A percentile compares a stretch with the other conserved stretches of the same genome.
Conservation (phyloP, 2,329 filamentous ascomycete genomes). For the Penicillium sp. region DNA sequence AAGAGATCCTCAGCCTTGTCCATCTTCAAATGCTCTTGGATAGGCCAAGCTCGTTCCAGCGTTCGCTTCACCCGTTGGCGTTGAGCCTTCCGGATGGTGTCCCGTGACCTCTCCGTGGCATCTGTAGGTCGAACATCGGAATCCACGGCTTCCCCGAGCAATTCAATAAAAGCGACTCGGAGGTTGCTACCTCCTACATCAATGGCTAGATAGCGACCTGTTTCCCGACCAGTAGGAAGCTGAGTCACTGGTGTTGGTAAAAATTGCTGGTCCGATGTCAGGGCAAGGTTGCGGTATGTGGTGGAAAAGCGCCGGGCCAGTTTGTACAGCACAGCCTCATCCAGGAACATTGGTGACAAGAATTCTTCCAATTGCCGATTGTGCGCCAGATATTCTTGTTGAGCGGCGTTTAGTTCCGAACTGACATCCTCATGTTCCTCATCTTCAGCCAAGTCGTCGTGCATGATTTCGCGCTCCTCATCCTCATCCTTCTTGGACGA, state of each 20-base stretch:
- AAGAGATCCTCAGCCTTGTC: slow-evolving; percentile 74
- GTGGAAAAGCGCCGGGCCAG: slow-evolving; percentile 47
- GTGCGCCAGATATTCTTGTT: slow-evolving; percentile 30
- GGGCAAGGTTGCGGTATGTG: slow-evolving; percentile 44
- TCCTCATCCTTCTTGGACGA: slow-evolving; percentile 25
- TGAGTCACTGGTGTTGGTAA: slow-evolving; percentile 48
- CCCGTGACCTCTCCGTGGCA: slow-evolving; percentile 39
- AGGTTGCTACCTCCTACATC: slow-evolving; percentile 58
- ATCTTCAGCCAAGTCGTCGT: slow-evolving; percentile 31
- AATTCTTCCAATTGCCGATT: slow-evolving; percentile 41
- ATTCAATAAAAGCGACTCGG: slow-evolving; percentile 55
- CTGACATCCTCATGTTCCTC: slow-evolving; percentile 36
- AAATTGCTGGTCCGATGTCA: slow-evolving; percentile 47
- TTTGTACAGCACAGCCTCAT: slow-evolving; percentile 45
- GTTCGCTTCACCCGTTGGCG: slow-evolving; percentile 47
- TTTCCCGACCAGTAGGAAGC: slow-evolving; percentile 51
- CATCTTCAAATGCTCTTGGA: slow-evolving; percentile 54
- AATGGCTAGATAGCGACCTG: slow-evolving; percentile 55
- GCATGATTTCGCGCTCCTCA: slow-evolving; percentile 29
- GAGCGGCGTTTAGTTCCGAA: slow-evolving; percentile 28
- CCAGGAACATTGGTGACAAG: slow-evolving; percentile 39
- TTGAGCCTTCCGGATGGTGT: slow-evolving; percentile 47
- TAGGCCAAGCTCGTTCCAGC: slow-evolving; percentile 53
- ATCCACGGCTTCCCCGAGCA: slow-evolving; percentile 45
- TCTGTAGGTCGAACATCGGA: slow-evolving; percentile 31